Percentiles rank a stretch among this genome's conserved stretches.
phyloP scores from a whole-genome alignment of 441 rosid genomes.

The Arabidopsis lyrata region DNA sequence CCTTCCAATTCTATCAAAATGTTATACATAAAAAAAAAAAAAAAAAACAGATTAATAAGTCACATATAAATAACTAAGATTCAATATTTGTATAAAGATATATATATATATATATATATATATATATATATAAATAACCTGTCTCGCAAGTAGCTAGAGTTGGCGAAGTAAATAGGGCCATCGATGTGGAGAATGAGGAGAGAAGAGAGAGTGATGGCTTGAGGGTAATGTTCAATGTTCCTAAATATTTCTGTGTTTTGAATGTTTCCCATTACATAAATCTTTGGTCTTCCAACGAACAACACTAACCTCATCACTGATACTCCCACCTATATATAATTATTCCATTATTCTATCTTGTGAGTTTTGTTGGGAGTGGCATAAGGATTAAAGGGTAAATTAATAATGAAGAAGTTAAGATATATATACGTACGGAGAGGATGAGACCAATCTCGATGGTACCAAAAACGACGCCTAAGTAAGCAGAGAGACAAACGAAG shows the following conservation, averaged over 20 bases:
- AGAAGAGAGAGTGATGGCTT: constrained; percentile 48
- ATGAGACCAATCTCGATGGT: constrained; percentile 59
- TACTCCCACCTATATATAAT: constrained; percentile 46
- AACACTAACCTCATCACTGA: constrained; percentile 57
- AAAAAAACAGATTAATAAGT: too few species aligned
- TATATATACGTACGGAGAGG: constrained; percentile 45
- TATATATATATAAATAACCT: too few species aligned
- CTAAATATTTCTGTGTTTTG: constrained; percentile 54
- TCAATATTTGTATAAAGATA: background rate
- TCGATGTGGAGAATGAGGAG: constrained; percentile 59
- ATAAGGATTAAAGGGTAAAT: background rate
- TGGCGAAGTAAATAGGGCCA: constrained; percentile 58
- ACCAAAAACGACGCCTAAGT: constrained; percentile 57
- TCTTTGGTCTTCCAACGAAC: constrained; percentile 59
- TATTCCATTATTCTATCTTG: background rate
- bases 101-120: too few species aligned
- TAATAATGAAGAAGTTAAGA: background rate
- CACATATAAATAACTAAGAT: background rate
- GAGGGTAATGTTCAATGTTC: constrained; percentile 59
- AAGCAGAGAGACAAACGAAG: constrained; percentile 55
- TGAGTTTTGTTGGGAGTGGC: background rate
- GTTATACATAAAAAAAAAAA: background rate
- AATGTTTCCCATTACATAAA: constrained; percentile 55
- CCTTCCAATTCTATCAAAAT: constrained; percentile 54
- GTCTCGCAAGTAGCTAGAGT: constrained; percentile 65